A percentile compares a stretch with the other conserved stretches of the same genome.
These are phyloP conservation scores for Geotrichum carabidarum DNA, from an alignment of 1,139 yeast genomes.

Conservation along the genomic window DNA sequence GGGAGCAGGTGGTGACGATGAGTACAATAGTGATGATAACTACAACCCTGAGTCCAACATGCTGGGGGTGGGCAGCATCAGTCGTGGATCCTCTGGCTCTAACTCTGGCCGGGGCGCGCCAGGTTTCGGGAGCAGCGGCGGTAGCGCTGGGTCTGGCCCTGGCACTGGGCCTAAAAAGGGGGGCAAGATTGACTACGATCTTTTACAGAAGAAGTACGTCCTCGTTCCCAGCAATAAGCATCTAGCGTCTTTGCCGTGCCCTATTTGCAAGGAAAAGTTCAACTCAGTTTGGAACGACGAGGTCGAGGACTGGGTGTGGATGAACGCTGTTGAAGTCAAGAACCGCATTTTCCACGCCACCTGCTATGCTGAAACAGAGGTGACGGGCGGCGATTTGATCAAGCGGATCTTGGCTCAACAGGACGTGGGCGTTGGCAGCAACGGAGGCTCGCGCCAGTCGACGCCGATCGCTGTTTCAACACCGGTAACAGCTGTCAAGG, in stretches of 20 bases:
- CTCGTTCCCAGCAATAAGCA: constrained; percentile 64
- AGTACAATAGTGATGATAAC: constrained; percentile 22
- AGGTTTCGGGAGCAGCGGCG: constrained; percentile 2
- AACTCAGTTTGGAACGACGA: constrained; percentile 75
- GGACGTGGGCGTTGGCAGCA: constrained; percentile 7
- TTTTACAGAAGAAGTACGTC: constrained; percentile 32
- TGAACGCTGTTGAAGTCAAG: constrained; percentile 64
- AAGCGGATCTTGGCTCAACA: constrained; percentile 32
- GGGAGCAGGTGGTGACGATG: constrained; percentile 23
- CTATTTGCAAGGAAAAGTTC: constrained; percentile 79
- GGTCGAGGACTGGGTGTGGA: constrained; percentile 95
- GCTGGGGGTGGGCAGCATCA: constrained; percentile 18
- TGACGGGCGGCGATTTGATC: constrained; percentile 32
- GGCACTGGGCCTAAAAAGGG: constrained; percentile 6
- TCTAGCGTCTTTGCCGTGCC: constrained; percentile 69
- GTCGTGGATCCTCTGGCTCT: constrained; percentile 1
- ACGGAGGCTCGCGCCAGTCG: constrained; percentile 19
- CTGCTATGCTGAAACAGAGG: constrained; percentile 71
- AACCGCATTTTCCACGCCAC: constrained; percentile 75
- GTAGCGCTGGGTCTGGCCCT: neutral
- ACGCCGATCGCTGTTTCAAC: constrained; percentile 4
- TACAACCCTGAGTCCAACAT: constrained; percentile 21
- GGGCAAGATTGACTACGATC: constrained; percentile 22
- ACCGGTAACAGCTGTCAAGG: constrained; percentile 13
- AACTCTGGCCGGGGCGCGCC: constrained; percentile 14